phyloP scores from a whole-genome alignment of 2,329 filamentous ascomycete genomes.

The Paecilomyces variotii region DNA sequence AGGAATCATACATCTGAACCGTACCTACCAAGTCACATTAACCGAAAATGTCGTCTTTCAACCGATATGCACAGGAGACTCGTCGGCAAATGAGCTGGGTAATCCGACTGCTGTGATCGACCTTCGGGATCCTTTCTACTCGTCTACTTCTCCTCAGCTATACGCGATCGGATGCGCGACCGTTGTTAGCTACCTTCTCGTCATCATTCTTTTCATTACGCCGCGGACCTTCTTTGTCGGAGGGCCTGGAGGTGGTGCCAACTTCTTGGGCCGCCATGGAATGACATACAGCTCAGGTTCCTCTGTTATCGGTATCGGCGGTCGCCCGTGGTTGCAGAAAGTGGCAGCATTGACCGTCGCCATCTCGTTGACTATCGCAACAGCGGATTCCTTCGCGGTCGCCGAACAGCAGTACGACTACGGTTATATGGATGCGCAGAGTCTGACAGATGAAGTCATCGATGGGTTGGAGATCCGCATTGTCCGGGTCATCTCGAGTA shows the following conservation, averaged over 20 bases:
- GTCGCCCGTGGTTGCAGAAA: constrained; percentile 87
- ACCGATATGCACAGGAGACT: constrained; percentile 39
- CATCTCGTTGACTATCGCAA: constrained; percentile 87
- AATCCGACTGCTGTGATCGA: constrained; percentile 51
- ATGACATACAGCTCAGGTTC: constrained; percentile 64
- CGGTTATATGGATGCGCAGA: constrained; percentile 71
- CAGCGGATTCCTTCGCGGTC: constrained; percentile 79
- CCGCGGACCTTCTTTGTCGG: constrained; percentile 90
- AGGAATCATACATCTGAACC: constrained; percentile 37
- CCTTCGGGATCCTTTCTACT: constrained; percentile 81
- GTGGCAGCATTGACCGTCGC: constrained; percentile 56
- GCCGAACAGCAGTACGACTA: constrained; percentile 71
- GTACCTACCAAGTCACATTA: constrained; percentile 36
- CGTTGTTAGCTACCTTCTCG: constrained; percentile 81
- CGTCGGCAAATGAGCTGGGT: constrained; percentile 13
- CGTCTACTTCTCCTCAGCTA: constrained; percentile 83
- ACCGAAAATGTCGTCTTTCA: constrained; percentile 42
- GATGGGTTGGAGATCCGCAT: constrained; percentile 79
- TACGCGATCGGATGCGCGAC: constrained; percentile 90
- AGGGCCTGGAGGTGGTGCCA: constrained; percentile 56
- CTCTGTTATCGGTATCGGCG: constrained; percentile 74
- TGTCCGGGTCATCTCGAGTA: constrained; percentile 87
- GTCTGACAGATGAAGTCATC: constrained; percentile 70
- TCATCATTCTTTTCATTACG: constrained; percentile 89
- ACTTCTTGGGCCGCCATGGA: constrained; percentile 70